Base-by-base conservation (phyloP, 768 basidiomycete genomes). In the Gautieria morchelliformis region DNA sequence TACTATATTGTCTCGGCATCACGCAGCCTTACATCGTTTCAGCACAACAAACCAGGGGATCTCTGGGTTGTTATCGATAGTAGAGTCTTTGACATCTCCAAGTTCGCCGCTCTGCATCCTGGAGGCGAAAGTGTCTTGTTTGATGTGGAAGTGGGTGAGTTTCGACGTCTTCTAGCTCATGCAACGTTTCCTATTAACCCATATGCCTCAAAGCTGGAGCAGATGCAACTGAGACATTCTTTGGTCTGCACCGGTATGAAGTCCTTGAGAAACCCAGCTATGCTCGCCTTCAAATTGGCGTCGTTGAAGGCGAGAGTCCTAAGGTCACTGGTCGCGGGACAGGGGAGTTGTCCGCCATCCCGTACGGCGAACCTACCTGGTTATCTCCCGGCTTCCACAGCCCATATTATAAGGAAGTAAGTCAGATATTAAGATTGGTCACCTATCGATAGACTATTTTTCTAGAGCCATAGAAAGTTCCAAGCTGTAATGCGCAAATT, bases 281-380 rank as follows among this genome's bases (percentile, higher is more conserved):
- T 63, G 70, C 76, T 52, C 81, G 89, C 2, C 76, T 93, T 12
- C 78, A 82, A 59, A 81, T 94, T 57, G 93, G 92, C n/a, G 73
- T 69, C 12, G 74, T 94, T 56, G 72, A 77, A 50, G 89, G 82
- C 47, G 77, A 87, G 71, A 69, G 78, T 63, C 75, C 76, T 20
- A 66, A 74, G 58, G 79, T 91, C 46, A 65, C 74, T 50, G 67
- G 74, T 30, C 77, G 74, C 19, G 67, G 71, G 17, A 65, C 71
- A 6, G 92, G 89, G 15, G 78, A 76, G 53, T 63, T 88, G 51
- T 89, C 86, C 61, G 71, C 73, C 41, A 85, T 95, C 0, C 93
- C 94, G 0, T 95, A 93, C 68, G 90, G 83, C 0, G 93, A 96
- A 66, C 88, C 93, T 4, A 85, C 82, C 2, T 95, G 92, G 89